Evolutionary conservation across 176 grass and related monocot genomes (phyloP).

Genomic region (Musa schizocarpa): DNA sequence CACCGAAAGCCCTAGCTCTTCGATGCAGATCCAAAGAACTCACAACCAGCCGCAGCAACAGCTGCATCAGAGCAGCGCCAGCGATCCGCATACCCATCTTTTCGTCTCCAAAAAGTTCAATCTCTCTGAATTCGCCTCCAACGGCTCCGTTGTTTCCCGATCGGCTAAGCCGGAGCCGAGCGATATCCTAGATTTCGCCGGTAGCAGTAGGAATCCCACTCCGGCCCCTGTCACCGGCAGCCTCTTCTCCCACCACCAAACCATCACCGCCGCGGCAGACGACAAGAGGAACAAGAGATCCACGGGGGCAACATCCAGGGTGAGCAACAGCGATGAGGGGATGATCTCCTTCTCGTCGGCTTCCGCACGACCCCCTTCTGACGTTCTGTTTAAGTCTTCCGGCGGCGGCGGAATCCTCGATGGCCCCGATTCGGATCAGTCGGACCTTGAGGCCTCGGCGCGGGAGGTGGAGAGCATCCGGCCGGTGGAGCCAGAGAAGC

Average conservation of each 20-base stretch:
- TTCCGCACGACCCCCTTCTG: conserved; percentile 13
- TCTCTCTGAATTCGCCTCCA: conserved; percentile 59
- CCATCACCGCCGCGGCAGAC: conserved; percentile 28
- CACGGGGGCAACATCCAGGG: conserved; percentile 72
- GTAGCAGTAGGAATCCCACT: conserved; percentile 40
- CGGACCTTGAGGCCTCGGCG: conserved; percentile 66
- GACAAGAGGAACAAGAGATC: conserved; percentile 48
- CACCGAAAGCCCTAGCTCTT: conserved; percentile 54
- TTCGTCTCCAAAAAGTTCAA: conserved; percentile 46
- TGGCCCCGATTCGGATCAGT: conserved; percentile 80
- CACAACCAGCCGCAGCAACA: conserved; percentile 26
- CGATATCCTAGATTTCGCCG: conserved; percentile 60
- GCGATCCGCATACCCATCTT: too few species aligned
- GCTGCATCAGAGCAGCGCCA: background rate
- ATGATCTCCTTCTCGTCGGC: conserved; percentile 86
- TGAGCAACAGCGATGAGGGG: conserved; percentile 73
- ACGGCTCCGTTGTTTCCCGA: conserved; percentile 29
- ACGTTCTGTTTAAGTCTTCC: background rate
- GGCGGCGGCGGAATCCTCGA: conserved; percentile 26
- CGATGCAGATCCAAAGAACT: too few species aligned
- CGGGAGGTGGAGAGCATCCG: conserved; percentile 86
- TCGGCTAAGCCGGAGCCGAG: conserved; percentile 71
- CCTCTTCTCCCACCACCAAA: conserved; percentile 51
- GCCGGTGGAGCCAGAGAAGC: conserved; percentile 78
- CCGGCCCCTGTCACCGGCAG: conserved; percentile 24